These are phyloP conservation scores for Uronychia setigera DNA, from an alignment of 73 alveolate species.

Conservation along the genomic window DNA sequence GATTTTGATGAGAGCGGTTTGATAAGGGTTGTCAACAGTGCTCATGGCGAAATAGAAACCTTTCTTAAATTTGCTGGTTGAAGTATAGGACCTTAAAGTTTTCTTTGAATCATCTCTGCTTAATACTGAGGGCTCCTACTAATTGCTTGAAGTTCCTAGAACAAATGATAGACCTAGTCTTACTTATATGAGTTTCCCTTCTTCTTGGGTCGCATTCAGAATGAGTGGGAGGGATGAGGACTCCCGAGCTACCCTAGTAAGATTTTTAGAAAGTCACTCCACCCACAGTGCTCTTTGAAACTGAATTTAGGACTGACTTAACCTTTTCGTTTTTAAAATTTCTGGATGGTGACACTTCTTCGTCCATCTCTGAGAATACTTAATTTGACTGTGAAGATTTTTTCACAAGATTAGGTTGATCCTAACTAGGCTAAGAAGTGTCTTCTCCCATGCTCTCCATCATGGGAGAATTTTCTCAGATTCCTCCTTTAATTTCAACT, in stretches of 20 bases:
- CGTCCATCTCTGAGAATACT: neutral
- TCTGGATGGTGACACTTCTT: neutral
- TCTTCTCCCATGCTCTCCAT: neutral
- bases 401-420: neutral
- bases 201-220: neutral
- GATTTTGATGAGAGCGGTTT: neutral
- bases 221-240: too few species aligned
- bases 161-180: too few species aligned
- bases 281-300: neutral
- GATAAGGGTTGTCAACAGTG: neutral
- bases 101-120: neutral
- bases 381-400: neutral
- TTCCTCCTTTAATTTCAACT: too few species aligned
- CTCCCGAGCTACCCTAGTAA: neutral
- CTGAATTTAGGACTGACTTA: neutral
- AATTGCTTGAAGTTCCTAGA: too few species aligned
- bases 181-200: too few species aligned
- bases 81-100: neutral
- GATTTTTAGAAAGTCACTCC: neutral
- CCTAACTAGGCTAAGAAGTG: neutral
- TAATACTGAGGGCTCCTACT: neutral
- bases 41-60: neutral
- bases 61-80: neutral
- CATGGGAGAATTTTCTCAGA: neutral
- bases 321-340: neutral